Evolutionary conservation across 441 rosid species (phyloP).

Genomic region (Euphorbia celastroides): DNA sequence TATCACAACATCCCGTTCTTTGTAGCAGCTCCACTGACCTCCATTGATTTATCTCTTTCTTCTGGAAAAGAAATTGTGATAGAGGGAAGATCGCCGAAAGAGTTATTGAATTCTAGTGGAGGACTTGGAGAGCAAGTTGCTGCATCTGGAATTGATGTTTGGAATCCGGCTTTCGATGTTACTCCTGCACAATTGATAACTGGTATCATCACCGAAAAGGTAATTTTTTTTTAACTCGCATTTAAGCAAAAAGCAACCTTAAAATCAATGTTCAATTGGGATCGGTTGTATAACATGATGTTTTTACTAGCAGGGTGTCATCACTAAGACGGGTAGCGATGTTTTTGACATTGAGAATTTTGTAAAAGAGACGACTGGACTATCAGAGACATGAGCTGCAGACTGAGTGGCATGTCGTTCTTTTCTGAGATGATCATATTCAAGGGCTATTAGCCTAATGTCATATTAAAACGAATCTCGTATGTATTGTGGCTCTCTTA

Average conservation of each 20-base stretch:
- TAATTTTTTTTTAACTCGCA: conserved; percentile 11
- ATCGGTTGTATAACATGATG: conserved; percentile 12
- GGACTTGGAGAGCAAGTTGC: conserved; percentile 95
- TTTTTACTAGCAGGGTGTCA: conserved; percentile 55
- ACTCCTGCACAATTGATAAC: conserved; percentile 72
- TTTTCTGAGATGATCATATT: neutral
- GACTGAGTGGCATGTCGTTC: neutral
- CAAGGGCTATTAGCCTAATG: neutral
- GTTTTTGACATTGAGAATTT: conserved; percentile 54
- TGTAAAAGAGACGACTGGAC: conserved; percentile 8
- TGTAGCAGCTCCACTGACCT: conserved; percentile 90
- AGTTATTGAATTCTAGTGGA: conserved; percentile 60
- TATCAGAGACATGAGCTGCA: neutral
- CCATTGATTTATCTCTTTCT: conserved; percentile 65
- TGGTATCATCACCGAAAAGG: conserved; percentile 85
- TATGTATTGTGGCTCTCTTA: neutral
- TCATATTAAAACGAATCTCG: neutral
- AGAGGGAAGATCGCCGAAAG: conserved; percentile 76
- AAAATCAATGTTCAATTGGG: neutral
- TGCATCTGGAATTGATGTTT: conserved; percentile 74
- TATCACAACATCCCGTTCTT: conserved; percentile 68
- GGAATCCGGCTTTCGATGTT: conserved; percentile 96
- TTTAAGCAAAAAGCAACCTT: neutral
- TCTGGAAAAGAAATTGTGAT: conserved; percentile 70
- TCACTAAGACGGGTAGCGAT: conserved; percentile 40